Evolutionary conservation across 179 eudicot genomes (phyloP).

Genomic region (Drosera spatulata): DNA sequence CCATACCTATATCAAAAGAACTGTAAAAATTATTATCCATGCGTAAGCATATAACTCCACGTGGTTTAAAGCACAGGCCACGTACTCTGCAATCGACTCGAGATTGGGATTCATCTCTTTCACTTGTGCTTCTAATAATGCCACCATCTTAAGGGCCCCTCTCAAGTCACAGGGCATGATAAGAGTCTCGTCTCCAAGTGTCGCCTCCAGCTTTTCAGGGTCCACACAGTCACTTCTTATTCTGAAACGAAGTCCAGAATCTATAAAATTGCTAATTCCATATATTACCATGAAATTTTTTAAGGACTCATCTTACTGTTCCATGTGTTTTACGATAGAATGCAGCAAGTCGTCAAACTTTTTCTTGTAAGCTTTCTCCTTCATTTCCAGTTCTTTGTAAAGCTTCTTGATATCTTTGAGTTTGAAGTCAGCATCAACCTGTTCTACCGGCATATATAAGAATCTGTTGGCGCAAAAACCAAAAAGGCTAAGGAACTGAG

Average conservation of each 20-base stretch:
- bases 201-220: constrained; percentile 67
- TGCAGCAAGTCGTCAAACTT: constrained; percentile 64
- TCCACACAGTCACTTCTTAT: constrained; percentile 81
- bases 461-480: not conserved
- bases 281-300: not conserved
- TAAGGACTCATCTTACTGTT: constrained; percentile 50
- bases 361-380: constrained; percentile 73
- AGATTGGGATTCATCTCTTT: constrained; percentile 98
- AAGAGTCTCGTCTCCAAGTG: constrained; percentile 62
- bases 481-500: not conserved
- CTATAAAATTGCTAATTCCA: not conserved
- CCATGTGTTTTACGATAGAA: constrained; percentile 61
- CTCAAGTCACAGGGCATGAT: constrained; percentile 49
- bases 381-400: constrained; percentile 71
- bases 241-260: constrained; percentile 26
- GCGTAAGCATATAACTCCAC: too few species aligned
- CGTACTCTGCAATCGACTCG: constrained; percentile 93
- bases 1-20: constrained; percentile 41
- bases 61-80: not conserved
- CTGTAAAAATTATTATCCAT: too few species aligned
- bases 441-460: constrained; percentile 10
- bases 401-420: constrained; percentile 80
- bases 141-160: constrained; percentile 75
- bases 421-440: constrained; percentile 98
- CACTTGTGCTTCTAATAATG: constrained; percentile 80